A percentile compares a stretch with the other conserved stretches of the same genome.
Evolutionary conservation across 257 asterid species (phyloP).

Genomic region (Nicotiana tomentosiformis): DNA sequence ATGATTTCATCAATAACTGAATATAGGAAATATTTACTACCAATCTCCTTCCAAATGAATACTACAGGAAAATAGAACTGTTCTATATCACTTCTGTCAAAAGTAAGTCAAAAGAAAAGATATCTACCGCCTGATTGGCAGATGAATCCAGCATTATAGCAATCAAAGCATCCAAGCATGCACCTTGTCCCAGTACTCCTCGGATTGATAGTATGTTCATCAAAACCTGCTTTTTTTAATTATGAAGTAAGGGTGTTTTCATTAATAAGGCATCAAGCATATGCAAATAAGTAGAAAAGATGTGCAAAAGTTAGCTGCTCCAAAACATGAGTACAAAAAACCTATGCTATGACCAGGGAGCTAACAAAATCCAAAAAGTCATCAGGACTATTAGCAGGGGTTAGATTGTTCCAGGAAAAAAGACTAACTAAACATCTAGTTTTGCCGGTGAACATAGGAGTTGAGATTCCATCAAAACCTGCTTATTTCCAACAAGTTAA

Average conservation of each 20-base stretch:
- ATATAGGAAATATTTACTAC: not conserved
- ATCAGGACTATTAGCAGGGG: no score
- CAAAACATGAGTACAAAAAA: no score
- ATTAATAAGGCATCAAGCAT: no score
- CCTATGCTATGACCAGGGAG: no score
- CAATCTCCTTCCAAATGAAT: not conserved
- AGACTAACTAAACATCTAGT: no score
- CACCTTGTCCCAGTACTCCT: constrained; percentile 91
- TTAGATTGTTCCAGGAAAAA: no score
- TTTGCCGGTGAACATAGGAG: no score
- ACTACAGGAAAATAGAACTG: not conserved
- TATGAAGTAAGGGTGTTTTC: no score
- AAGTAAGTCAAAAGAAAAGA: not conserved
- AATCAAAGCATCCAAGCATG: constrained; percentile 82
- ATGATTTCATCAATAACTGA: not conserved
- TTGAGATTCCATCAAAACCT: constrained; percentile 32
- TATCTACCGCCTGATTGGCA: constrained; percentile 77
- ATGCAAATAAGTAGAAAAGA: no score
- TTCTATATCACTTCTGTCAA: not conserved
- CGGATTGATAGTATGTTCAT: constrained; percentile 79
- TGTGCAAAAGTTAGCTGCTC: no score
- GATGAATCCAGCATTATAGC: constrained; percentile 92
- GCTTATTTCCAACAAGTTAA: constrained; percentile 21
- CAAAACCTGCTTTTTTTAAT: not conserved
- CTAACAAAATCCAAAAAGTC: no score